Evolutionary conservation across 495 filamentous ascomycete genomes (phyloP).

Genomic region (Neohortaea acidophila): DNA sequence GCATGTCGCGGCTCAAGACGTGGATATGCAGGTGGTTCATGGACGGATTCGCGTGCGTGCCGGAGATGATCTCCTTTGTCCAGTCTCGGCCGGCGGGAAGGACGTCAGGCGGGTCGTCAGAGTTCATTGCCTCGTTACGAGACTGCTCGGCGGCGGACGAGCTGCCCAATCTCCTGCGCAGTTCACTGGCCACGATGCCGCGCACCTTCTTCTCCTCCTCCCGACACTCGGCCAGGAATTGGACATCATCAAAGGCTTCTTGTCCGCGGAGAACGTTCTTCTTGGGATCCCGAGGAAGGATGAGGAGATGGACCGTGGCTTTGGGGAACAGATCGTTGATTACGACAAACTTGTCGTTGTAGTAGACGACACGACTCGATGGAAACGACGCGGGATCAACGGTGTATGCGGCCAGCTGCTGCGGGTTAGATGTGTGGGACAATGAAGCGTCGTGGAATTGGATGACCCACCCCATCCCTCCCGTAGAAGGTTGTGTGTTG

Average conservation of each 20-base stretch:
- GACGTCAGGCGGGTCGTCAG: slow-evolving; percentile 19
- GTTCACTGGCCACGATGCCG: slow-evolving; percentile 53
- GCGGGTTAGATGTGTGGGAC: too few species aligned
- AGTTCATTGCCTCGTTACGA: slow-evolving; percentile 42
- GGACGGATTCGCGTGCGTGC: slow-evolving; percentile 72
- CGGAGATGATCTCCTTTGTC: slow-evolving; percentile 56
- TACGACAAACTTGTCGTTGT: slow-evolving; percentile 56
- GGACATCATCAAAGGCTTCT: slow-evolving; percentile 55
- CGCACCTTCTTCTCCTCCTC: slow-evolving; percentile 46
- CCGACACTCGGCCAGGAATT: slow-evolving; percentile 52
- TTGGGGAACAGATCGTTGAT: slow-evolving; percentile 81
- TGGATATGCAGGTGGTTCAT: slow-evolving; percentile 93
- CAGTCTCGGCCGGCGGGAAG: slow-evolving; percentile 65
- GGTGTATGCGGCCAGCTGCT: slow-evolving; percentile 62
- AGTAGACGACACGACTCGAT: slow-evolving; percentile 45
- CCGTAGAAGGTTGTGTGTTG: slow-evolving; percentile 15
- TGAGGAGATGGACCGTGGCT: slow-evolving; percentile 65
- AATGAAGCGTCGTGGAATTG: too few species aligned
- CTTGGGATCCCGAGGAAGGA: slow-evolving; percentile 57
- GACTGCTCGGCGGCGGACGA: slow-evolving; percentile 44
- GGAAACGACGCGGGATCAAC: slow-evolving; percentile 50
- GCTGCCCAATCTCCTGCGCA: slow-evolving; percentile 52
- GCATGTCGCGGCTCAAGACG: slow-evolving; percentile 60
- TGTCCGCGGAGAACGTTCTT: slow-evolving; percentile 57
- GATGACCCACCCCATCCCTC: slow-evolving; percentile 37